Evolutionary conservation across 73 alveolate species (phyloP).

Genomic region (Paraurostyla sp.): DNA sequence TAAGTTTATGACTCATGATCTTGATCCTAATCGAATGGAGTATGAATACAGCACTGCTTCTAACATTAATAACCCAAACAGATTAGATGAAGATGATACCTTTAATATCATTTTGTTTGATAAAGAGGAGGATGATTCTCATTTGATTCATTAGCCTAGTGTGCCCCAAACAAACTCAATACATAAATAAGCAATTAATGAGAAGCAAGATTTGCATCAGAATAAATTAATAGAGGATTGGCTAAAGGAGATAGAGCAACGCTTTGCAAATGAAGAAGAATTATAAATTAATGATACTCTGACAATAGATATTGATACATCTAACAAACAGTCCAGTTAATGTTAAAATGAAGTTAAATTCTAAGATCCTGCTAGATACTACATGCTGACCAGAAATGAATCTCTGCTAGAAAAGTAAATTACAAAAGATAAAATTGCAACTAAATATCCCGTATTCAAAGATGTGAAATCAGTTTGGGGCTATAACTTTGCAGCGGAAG

Average conservation of each 20-base stretch:
- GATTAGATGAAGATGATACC: no score
- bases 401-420: slow-evolving; percentile 12
- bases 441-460: slow-evolving; percentile 44
- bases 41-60: no score
- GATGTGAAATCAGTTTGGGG: slow-evolving; percentile 32
- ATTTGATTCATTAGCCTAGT: no score
- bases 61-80: no score
- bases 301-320: background rate
- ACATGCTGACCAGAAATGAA: background rate
- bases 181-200: no score
- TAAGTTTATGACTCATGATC: no score
- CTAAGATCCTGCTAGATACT: background rate
- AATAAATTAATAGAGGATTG: slow-evolving; percentile 24
- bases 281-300: background rate
- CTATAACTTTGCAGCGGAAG: slow-evolving; percentile 25
- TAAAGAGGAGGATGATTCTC: no score
- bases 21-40: no score
- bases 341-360: background rate
- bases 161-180: no score
- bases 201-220: background rate
- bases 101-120: no score
- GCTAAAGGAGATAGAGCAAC: background rate
- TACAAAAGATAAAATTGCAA: background rate
- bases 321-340: background rate
- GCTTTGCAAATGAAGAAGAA: background rate